phyloP scores from a whole-genome alignment of 192 early-diverging fungal genomes.

The Spizellomyces punctatus region DNA sequence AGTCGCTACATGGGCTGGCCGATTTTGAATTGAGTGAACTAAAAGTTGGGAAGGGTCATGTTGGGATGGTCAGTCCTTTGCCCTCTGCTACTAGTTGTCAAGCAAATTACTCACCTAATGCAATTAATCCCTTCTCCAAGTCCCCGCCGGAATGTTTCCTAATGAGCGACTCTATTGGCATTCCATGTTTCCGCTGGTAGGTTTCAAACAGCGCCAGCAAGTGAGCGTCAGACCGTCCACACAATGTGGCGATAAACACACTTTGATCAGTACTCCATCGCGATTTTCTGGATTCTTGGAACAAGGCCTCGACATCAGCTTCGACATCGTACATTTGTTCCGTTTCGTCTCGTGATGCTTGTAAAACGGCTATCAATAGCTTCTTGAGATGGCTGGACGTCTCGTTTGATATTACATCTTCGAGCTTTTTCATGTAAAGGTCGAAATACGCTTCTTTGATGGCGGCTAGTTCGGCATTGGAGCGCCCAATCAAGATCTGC shows the following conservation, averaged over 20 bases:
- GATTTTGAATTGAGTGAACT: conserved; percentile 37
- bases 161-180: conserved; percentile 14
- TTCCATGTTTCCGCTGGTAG: conserved; percentile 28
- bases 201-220: conserved; percentile 9
- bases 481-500: conserved; percentile 18
- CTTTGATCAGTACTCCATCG: neutral
- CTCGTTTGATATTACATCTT: conserved; percentile 2
- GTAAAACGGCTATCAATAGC: conserved; percentile 2
- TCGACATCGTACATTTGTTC: conserved; percentile 15
- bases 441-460: conserved; percentile 22
- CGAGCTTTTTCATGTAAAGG: conserved; percentile 19
- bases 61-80: neutral
- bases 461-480: conserved; percentile 22
- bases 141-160: conserved; percentile 18
- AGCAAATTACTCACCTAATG: conserved; percentile 1
- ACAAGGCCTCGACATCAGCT: conserved; percentile 18
- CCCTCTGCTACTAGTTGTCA: neutral
- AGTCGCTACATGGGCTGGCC: conserved; percentile 38
- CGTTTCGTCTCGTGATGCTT: conserved; percentile 14
- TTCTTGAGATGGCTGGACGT: conserved; percentile 3
- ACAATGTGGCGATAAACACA: conserved; percentile 19
- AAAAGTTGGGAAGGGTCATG: neutral
- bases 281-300: conserved; percentile 17
- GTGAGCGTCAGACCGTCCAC: conserved; percentile 17
- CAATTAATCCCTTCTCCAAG: conserved; percentile 20